Evolutionary conservation across 2,329 filamentous ascomycete species (phyloP).

Genomic region (Aureobasidium sp.): DNA sequence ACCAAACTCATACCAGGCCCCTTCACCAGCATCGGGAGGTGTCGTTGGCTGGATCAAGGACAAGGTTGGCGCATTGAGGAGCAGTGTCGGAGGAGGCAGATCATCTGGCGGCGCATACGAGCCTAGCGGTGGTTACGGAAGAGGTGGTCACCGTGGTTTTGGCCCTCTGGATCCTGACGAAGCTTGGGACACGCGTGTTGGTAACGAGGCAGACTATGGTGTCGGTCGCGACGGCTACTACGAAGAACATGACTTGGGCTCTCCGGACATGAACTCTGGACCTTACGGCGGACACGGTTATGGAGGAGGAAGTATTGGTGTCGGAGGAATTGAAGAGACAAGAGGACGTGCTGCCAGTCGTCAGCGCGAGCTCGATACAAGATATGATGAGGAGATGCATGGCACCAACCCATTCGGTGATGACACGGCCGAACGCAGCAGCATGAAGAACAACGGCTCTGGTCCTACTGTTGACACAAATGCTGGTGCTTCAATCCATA

Average conservation of each 20-base stretch:
- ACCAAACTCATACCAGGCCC: slow-evolving; percentile 38
- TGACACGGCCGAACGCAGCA: slow-evolving; percentile 51
- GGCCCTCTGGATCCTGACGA: slow-evolving; percentile 72
- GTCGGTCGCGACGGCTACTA: slow-evolving; percentile 48
- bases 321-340: slow-evolving; percentile 26
- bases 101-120: slow-evolving; percentile 50
- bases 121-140: slow-evolving; percentile 27
- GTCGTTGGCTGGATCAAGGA: slow-evolving; percentile 67
- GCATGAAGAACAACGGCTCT: slow-evolving; percentile 66
- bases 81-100: slow-evolving; percentile 47
- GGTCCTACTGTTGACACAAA: slow-evolving; percentile 54
- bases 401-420: slow-evolving; percentile 64
- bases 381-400: slow-evolving; percentile 41
- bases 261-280: slow-evolving; percentile 37
- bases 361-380: slow-evolving; percentile 39
- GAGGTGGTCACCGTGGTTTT: slow-evolving; percentile 46
- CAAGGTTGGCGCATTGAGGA: slow-evolving; percentile 54
- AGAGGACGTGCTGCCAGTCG: slow-evolving; percentile 43
- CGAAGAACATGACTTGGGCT: slow-evolving; percentile 68
- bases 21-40: slow-evolving; percentile 52
- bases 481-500: slow-evolving; percentile 21
- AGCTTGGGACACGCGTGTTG: slow-evolving; percentile 76
- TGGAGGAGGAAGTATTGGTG: slow-evolving; percentile 24
- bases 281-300: slow-evolving; percentile 34
- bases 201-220: slow-evolving; percentile 57